Percentiles rank a stretch among this genome's conserved stretches.
Evolutionary conservation across 257 asterid genomes (phyloP).

Genomic region (Solanum piurae): DNA sequence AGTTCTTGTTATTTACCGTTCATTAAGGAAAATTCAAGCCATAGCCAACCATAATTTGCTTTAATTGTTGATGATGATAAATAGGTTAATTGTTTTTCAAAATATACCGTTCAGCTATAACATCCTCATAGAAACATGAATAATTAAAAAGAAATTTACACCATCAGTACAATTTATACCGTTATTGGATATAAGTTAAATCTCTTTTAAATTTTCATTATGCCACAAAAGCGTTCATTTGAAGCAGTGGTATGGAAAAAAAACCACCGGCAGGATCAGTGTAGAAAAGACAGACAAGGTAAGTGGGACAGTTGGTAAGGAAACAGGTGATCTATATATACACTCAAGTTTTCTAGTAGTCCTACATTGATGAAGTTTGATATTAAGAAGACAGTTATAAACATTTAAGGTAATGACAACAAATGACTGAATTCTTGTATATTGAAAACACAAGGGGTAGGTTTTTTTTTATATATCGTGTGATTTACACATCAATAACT

Average conservation of each 20-base stretch:
- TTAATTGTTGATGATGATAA: neutral
- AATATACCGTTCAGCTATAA: neutral
- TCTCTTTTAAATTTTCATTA: neutral
- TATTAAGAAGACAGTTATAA: neutral
- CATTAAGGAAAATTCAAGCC: slow-evolving; percentile 7
- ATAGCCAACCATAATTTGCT: slow-evolving; percentile 3
- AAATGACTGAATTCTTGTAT: neutral
- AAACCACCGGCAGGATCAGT: neutral
- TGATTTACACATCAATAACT: neutral
- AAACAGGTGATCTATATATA: neutral
- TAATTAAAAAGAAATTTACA: neutral
- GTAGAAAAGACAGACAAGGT: neutral
- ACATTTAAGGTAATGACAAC: neutral
- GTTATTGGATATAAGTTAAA: neutral
- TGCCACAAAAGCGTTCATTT: neutral
- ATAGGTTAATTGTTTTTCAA: neutral
- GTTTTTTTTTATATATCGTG: neutral
- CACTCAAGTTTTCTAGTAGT: neutral
- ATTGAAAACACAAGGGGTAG: neutral
- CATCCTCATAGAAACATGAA: neutral
- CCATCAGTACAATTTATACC: neutral
- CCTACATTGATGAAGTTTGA: neutral
- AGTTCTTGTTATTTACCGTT: neutral
- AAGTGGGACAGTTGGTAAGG: neutral
- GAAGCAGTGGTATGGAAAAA: neutral